Evolutionary conservation across 192 early-diverging fungal genomes (phyloP), one percentile per base, ranked within the genome.

Genomic region (Spinellus fusiger): DNA sequence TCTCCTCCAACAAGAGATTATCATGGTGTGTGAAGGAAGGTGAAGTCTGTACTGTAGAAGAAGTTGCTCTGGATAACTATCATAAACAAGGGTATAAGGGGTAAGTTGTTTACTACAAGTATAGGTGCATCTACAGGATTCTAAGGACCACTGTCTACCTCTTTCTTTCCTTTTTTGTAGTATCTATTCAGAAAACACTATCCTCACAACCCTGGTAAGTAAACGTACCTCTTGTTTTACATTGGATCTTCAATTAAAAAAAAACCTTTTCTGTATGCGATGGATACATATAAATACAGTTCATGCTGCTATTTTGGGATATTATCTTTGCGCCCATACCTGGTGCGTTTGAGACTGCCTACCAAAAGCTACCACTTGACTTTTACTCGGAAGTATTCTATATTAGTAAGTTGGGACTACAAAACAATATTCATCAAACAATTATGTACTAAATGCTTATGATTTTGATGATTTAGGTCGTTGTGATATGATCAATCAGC

Each of bases 291-390:
- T 18, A 38, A 15, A 3, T 50, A 32, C 25, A 75, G 72, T 86
- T 85, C 65, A 71, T 70, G 6, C 68, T 89, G 3, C 59, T 89
- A 20, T 86, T 89, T 58, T 89, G 85, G 85, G 84, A 89, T 46
- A 77, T 86, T 32, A 68, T 89, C 7, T 87, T 89, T 60, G 56
- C 76, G 5, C 71, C 82, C 0, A 58, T 81, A 12, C 83, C 81
- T 0, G 87, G 86, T 27, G 81, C 83, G 1, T 81, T 89, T 64
- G 87, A 89, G 58, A 89, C 85, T 6, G 75, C 77, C 22, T 89
- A 81, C 65, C 87, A 87, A 68, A 78, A 75, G 6, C 77, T 66
- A 34, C 87, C 87, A 10, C 66, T 89, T 54, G 87, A 89, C 72
- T 66, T 89, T 54, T n/a, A 60, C 5, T 79, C 83, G 9, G 83